Conservation (phyloP, 441 rosid species). For the Adansonia grandidieri region DNA sequence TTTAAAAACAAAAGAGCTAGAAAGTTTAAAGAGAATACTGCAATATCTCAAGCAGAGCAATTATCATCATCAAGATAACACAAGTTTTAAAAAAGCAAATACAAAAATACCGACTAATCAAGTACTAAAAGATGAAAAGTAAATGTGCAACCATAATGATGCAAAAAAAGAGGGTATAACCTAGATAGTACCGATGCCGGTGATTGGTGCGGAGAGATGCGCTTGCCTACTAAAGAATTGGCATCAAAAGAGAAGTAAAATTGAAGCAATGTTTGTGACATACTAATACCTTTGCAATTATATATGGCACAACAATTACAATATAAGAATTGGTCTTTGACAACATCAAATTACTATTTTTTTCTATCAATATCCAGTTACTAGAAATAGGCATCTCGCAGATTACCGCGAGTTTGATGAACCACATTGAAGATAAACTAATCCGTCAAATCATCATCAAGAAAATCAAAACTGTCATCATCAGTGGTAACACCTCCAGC, state of each 20-base stretch:
- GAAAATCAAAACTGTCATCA: conserved; percentile 60
- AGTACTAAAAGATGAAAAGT: background rate
- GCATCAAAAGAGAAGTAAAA: conserved; percentile 24
- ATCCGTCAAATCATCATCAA: conserved; percentile 56
- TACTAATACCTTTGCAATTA: conserved; percentile 17
- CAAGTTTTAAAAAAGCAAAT: background rate
- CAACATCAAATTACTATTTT: conserved; percentile 22
- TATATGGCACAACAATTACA: conserved; percentile 33
- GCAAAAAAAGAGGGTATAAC: background rate
- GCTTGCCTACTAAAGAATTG: conserved; percentile 22
- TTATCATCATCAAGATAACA: background rate
- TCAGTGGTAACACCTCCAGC: conserved; percentile 46
- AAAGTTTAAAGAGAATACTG: background rate
- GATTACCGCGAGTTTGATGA: conserved; percentile 40
- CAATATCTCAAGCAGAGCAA: conserved; percentile 9
- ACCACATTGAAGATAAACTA: conserved; percentile 27
- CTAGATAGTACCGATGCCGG: conserved; percentile 7
- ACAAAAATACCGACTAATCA: background rate
- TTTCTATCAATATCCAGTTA: conserved; percentile 20
- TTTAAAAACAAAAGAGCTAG: background rate
- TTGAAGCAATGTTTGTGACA: conserved; percentile 23
- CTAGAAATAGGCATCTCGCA: conserved; percentile 28
- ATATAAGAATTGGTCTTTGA: conserved; percentile 26
- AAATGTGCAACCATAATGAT: background rate
- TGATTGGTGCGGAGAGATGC: background rate